A percentile compares a stretch with the other conserved stretches of the same genome.
Conservation (phyloP, 176 grass and related monocot genomes). For the Zizania latifolia region DNA sequence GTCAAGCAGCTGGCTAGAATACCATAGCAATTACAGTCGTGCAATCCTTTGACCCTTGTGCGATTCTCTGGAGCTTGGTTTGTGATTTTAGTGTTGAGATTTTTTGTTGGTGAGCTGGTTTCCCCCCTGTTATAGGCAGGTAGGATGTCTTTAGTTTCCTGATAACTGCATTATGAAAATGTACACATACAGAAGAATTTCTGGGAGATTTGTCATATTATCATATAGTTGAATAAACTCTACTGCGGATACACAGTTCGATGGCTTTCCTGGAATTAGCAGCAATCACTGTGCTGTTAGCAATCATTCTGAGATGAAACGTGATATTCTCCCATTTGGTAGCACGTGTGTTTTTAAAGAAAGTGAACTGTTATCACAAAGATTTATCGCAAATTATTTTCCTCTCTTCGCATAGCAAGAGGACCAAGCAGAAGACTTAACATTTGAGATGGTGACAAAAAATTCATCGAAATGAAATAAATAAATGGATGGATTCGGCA, state of each 20-base stretch:
- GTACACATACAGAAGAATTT: conserved; percentile 36
- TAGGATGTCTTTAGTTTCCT: conserved; percentile 39
- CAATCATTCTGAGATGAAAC: not conserved
- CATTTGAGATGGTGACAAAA: not conserved
- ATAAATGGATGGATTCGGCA: conserved; percentile 10
- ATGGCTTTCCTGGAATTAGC: conserved; percentile 9
- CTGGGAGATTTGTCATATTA: conserved; percentile 18
- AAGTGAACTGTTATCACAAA: not conserved
- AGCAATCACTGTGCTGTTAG: not conserved
- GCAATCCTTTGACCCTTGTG: conserved; percentile 22
- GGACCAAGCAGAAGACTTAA: not conserved
- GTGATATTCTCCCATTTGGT: not conserved
- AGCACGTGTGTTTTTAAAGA: not conserved
- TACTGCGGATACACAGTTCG: conserved; percentile 28
- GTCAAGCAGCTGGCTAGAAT: conserved; percentile 39
- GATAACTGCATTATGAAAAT: conserved; percentile 43
- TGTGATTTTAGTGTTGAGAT: conserved; percentile 42
- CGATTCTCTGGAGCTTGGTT: conserved; percentile 27
- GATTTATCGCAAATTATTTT: not conserved
- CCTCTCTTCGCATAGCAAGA: no score
- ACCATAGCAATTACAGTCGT: not conserved
- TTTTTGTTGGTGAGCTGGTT: conserved; percentile 35
- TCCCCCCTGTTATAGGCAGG: conserved; percentile 33
- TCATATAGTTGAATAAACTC: conserved; percentile 60
- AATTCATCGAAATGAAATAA: not conserved